Evolutionary conservation across 2,329 filamentous ascomycete genomes (phyloP).

Genomic region (Lasiodiplodia sp.): DNA sequence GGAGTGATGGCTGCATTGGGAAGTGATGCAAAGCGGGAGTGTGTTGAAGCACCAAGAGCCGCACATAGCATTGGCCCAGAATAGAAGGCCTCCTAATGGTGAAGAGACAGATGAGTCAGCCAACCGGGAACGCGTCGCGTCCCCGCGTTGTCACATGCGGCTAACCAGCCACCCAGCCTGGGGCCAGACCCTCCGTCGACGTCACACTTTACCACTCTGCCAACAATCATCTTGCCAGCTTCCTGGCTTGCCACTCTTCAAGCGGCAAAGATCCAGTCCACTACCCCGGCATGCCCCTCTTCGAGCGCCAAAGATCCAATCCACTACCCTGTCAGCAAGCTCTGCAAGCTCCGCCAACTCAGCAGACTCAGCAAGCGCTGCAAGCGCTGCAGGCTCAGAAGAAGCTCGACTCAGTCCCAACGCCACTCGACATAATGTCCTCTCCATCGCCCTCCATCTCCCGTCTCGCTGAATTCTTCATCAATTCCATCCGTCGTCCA

Average conservation of each 20-base stretch:
- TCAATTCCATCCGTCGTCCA: not conserved
- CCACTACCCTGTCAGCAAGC: conserved; percentile 5
- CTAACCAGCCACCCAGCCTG: not conserved
- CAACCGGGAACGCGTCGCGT: not conserved
- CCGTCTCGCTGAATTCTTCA: not conserved
- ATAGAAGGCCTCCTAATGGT: not conserved
- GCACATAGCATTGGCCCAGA: too few species aligned
- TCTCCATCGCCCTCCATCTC: not conserved
- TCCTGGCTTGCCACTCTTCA: not conserved
- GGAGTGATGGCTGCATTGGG: not conserved
- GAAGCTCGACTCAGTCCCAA: not conserved
- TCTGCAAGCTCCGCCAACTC: not conserved
- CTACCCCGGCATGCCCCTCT: not conserved
- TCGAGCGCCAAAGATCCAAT: not conserved
- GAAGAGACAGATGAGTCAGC: not conserved
- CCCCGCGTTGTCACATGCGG: conserved; percentile 13
- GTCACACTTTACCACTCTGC: conserved; percentile 14
- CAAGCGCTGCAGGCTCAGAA: not conserved
- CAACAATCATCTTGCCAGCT: conserved; percentile 13
- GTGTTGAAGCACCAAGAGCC: not conserved
- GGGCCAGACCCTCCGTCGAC: conserved; percentile 5
- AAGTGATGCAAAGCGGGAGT: not conserved
- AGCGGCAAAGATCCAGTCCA: not conserved
- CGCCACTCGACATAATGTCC: not conserved
- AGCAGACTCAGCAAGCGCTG: too few species aligned